Conservation (phyloP, 2,329 filamentous ascomycete genomes). For the Pseudopyricularia cyperi region DNA sequence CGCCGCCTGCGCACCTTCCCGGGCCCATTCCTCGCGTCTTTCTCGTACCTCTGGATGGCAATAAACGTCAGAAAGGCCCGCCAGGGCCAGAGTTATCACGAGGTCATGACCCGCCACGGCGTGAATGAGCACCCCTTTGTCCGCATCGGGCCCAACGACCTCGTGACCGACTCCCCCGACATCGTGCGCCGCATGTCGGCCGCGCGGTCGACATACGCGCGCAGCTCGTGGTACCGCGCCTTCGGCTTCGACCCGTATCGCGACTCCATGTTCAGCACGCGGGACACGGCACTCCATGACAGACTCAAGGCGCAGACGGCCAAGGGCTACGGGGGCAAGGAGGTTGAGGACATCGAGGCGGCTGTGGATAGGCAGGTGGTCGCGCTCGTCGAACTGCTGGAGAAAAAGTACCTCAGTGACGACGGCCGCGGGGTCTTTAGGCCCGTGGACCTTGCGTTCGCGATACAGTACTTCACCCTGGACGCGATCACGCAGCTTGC, state of each 20-base stretch:
- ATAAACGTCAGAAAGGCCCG: constrained; percentile 10
- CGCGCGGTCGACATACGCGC: constrained; percentile 15
- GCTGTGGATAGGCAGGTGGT: constrained; percentile 12
- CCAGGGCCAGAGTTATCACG: constrained; percentile 10
- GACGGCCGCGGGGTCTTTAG: not conserved
- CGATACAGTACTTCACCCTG: constrained; percentile 33
- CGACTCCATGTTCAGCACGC: constrained; percentile 33
- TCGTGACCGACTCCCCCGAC: constrained; percentile 19
- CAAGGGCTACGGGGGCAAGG: constrained; percentile 15
- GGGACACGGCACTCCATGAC: constrained; percentile 15
- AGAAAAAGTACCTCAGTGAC: constrained; percentile 8
- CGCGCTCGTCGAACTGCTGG: constrained; percentile 7
- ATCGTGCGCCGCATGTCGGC: constrained; percentile 16
- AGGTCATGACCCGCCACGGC: constrained; percentile 12
- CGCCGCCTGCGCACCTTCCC: constrained; percentile 12
- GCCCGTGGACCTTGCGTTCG: constrained; percentile 28
- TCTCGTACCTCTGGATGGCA: constrained; percentile 19
- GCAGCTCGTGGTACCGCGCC: constrained; percentile 27
- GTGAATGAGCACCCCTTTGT: constrained; percentile 9
- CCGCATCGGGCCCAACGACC: constrained; percentile 21
- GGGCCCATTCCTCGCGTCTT: constrained; percentile 15
- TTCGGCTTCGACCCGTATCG: constrained; percentile 31
- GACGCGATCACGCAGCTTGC: constrained; percentile 36
- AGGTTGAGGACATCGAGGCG: constrained; percentile 12
- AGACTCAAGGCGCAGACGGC: constrained; percentile 13